A percentile compares a stretch with the other conserved stretches of the same genome.
phyloP scores from a whole-genome alignment of 805 yeast species.

The Candida khao-thaluensis region DNA sequence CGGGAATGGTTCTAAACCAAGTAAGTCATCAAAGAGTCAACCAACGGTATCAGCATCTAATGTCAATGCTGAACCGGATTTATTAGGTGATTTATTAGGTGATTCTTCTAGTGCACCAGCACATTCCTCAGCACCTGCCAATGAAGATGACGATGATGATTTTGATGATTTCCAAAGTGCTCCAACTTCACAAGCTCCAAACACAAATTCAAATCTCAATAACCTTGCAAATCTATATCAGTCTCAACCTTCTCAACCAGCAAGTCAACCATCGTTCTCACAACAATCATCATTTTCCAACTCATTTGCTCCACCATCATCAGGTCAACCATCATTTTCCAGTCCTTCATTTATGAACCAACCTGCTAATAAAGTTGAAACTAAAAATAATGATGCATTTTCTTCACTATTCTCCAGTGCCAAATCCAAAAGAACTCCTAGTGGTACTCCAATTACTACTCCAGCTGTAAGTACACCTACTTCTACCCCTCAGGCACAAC shows the following conservation, averaged over 20 bases:
- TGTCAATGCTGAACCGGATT: conserved; percentile 45
- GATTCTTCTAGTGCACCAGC: conserved; percentile 21
- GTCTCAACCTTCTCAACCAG: conserved; percentile 20
- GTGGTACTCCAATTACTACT: conserved; percentile 14
- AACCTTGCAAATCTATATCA: conserved; percentile 25
- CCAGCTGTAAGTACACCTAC: conserved; percentile 7
- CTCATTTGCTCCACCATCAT: conserved; percentile 11
- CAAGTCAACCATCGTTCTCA: conserved; percentile 14
- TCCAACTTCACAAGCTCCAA: conserved; percentile 28
- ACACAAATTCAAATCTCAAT: conserved; percentile 24
- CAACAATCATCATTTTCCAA: conserved; percentile 17
- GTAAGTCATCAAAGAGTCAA: conserved; percentile 20
- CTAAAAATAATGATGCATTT: conserved; percentile 61
- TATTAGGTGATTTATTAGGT: conserved; percentile 47
- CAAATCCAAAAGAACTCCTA: conserved; percentile 40
- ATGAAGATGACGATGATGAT: conserved; percentile 62
- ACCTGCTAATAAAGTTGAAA: conserved; percentile 41
- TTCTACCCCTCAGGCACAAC: background rate
- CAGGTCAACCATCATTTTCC: conserved; percentile 5
- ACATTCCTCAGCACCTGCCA: conserved; percentile 15
- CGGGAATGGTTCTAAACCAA: conserved; percentile 18
- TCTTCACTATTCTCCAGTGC: conserved; percentile 70
- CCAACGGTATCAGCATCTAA: conserved; percentile 40
- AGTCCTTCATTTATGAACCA: conserved; percentile 5
- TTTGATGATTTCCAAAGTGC: conserved; percentile 82